Base-by-base conservation (phyloP, 1,284 basidiomycete genomes). In the Cutaneotrichosporon mucoides region DNA sequence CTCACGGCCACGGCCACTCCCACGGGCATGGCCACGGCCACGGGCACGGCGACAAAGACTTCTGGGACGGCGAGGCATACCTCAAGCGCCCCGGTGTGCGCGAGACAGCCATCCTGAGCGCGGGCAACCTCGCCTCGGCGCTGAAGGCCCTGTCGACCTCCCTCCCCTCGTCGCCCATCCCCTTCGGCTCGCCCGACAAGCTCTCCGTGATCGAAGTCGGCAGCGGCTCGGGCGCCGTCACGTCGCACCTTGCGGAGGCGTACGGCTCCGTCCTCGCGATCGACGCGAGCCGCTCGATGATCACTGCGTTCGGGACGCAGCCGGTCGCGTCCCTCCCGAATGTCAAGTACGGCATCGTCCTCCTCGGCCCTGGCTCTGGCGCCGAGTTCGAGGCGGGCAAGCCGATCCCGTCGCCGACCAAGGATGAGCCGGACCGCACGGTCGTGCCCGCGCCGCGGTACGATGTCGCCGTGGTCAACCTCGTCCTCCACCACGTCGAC, bases 401-500 rank as follows among this genome's bases (percentile, higher is more conserved):
- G 12, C 64, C 61, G 6, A 53, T 66, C 40, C 58, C 51, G 6
- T 67, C 63, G 6, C 72, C 73, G 0, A 66, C 65, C 0, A 38
- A 43, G 12, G 55, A 42, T 0, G 62, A 69, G 6, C 53, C 51
- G 3, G 63, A 60, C 1, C 60, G 68, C 10, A 60, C 44, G 13
- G 6, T 66, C 1, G 33, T 50, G 1, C 69, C 70, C 24, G 24
- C 24, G 3, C 35, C 60, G 12, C 13, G 47, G 45, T 76, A 67
- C 43, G 72, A 72, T 54, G 53, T 74, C 12, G 69, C 67, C 5
- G 55, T 71, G 35, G 61, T 59, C 7, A 74, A 68, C 42, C 62
- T 73, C 16, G 72, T 74, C 1, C 34, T 71, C 36, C 73, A 76
- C 59, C 73, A 76, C 56, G 69, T 76, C 0, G 59, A 60, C 51